Conservation (phyloP, 306 rosid genomes). For the Fragaria ananassa region DNA sequence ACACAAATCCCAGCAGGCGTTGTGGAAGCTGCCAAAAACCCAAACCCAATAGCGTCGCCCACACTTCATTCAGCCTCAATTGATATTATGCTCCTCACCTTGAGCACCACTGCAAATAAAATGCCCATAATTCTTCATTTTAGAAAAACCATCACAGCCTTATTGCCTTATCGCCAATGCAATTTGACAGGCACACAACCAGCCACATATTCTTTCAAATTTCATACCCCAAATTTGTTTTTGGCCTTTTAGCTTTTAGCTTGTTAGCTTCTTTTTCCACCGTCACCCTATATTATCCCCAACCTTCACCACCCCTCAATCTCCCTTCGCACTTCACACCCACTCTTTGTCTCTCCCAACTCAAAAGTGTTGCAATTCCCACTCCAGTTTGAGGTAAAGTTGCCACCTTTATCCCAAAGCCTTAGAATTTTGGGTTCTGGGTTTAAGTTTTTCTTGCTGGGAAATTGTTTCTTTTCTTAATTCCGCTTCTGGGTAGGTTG, state of each 20-base stretch:
- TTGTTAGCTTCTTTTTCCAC: slow-evolving; percentile 18
- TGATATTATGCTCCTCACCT: neutral
- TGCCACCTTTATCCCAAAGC: neutral
- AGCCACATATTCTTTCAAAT: slow-evolving; percentile 53
- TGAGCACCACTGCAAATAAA: slow-evolving; percentile 3
- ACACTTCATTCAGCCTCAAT: neutral
- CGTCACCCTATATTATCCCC: slow-evolving; percentile 42
- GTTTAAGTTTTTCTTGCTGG: slow-evolving; percentile 26
- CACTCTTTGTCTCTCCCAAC: slow-evolving; percentile 18
- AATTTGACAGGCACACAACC: slow-evolving; percentile 53
- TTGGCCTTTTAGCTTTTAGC: slow-evolving; percentile 4
- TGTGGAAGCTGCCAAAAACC: slow-evolving; percentile 15
- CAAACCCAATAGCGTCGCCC: neutral
- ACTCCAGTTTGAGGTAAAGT: slow-evolving; percentile 15
- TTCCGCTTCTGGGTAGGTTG: slow-evolving; percentile 36
- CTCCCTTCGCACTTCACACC: slow-evolving; percentile 7
- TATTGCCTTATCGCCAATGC: slow-evolving; percentile 32
- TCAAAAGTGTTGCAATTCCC: slow-evolving; percentile 4
- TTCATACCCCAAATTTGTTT: slow-evolving; percentile 8
- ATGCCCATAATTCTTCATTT: neutral
- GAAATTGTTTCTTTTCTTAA: slow-evolving; percentile 12
- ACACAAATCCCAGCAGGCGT: neutral
- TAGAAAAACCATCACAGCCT: neutral
- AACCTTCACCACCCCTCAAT: slow-evolving; percentile 42
- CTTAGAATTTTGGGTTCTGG: slow-evolving; percentile 24